These are phyloP conservation scores for Whalleya microplaca DNA, from an alignment of 2,329 filamentous ascomycete species.

Conservation along the genomic window DNA sequence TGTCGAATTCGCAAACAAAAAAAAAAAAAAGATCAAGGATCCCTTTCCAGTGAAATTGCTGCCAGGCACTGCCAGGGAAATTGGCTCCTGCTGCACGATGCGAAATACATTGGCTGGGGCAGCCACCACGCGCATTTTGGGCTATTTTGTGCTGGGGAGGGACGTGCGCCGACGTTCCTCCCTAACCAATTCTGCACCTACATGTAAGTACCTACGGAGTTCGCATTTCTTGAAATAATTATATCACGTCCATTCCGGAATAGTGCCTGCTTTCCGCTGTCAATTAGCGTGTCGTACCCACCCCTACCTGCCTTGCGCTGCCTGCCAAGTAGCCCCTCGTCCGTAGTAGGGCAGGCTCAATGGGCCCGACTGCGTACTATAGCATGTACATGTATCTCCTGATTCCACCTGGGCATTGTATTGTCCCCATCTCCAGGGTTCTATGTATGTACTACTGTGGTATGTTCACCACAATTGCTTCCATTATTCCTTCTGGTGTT, in stretches of 20 bases:
- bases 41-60: neutral
- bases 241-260: neutral
- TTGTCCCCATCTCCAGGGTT: too few relatives aligned
- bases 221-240: neutral
- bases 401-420: too few relatives aligned
- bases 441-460: too few relatives aligned
- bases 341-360: too few relatives aligned
- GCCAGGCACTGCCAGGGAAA: neutral
- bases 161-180: neutral
- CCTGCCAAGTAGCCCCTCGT: neutral
- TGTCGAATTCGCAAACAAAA: neutral
- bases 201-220: too few relatives aligned
- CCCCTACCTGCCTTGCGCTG: too few relatives aligned
- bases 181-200: neutral
- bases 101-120: neutral
- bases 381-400: too few relatives aligned
- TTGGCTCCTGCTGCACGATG: neutral
- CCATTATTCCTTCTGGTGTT: too few relatives aligned
- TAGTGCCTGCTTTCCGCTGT: neutral
- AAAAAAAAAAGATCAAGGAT: neutral
- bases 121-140: neutral
- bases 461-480: too few relatives aligned
- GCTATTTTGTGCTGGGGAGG: neutral
- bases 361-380: too few relatives aligned
- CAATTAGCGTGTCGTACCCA: neutral